A percentile compares a stretch with the other conserved stretches of the same genome.
These are phyloP conservation scores for Kodamaea restingae DNA, from an alignment of 805 yeast genomes.

Conservation along the genomic window DNA sequence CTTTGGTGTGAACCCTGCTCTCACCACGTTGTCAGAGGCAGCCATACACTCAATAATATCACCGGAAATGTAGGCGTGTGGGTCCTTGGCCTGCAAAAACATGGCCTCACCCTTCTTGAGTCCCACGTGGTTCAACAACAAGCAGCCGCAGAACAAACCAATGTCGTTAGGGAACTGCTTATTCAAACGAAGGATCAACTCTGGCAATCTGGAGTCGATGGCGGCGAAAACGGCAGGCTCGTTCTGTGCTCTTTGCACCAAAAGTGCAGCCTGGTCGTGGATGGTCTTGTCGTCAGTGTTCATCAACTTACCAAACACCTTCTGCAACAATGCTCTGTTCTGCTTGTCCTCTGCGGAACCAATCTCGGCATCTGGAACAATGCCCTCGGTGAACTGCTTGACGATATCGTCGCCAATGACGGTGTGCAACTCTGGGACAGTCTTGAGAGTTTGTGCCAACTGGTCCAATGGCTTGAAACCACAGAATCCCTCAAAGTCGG, in stretches of 20 bases:
- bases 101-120: constrained; percentile 91
- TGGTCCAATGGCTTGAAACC: constrained; percentile 91
- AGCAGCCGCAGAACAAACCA: constrained; percentile 94
- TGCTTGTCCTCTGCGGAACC: constrained; percentile 50
- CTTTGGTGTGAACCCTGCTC: constrained; percentile 99
- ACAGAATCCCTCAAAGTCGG: constrained; percentile 95
- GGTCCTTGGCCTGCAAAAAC: constrained; percentile 94
- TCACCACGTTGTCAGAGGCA: constrained; percentile 94
- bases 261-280: constrained; percentile 50
- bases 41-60: constrained; percentile 99
- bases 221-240: constrained; percentile 57
- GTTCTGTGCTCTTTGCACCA: constrained; percentile 60
- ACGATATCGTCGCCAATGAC: constrained; percentile 64
- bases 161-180: constrained; percentile 90
- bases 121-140: constrained; percentile 82
- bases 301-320: constrained; percentile 82
- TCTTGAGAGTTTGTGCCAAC: constrained; percentile 61
- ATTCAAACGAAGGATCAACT: constrained; percentile 70
- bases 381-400: constrained; percentile 48
- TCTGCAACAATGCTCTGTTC: constrained; percentile 66
- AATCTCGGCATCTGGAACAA: constrained; percentile 40
- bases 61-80: constrained; percentile 96
- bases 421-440: constrained; percentile 71
- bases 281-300: constrained; percentile 63
- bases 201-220: constrained; percentile 52